Conservation (phyloP, 1,284 basidiomycete genomes). For the Cerioporus squamosus region DNA sequence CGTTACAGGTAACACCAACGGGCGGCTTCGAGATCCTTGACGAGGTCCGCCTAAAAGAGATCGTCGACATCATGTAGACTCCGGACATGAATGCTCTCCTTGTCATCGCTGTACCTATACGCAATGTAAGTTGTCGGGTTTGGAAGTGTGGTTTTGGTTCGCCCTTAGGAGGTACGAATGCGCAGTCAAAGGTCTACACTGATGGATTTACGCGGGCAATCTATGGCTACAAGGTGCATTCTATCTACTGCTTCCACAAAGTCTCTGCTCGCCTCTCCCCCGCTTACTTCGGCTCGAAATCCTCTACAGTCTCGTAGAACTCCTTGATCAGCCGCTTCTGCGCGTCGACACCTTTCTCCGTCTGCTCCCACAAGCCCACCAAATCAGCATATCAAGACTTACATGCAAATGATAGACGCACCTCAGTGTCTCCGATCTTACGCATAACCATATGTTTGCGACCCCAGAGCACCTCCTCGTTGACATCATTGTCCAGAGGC, state of each 20-base stretch:
- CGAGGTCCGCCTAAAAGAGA: slow-evolving; percentile 75
- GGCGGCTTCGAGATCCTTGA: slow-evolving; percentile 86
- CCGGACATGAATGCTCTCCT: slow-evolving; percentile 12
- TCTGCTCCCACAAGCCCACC: slow-evolving; percentile 36
- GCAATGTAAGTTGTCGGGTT: slow-evolving; percentile 18
- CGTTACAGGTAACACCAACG: slow-evolving; percentile 66
- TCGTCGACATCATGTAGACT: slow-evolving; percentile 79
- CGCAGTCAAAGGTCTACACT: background rate
- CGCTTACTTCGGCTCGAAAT: slow-evolving; percentile 52
- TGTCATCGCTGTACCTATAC: slow-evolving; percentile 16
- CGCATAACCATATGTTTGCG: slow-evolving; percentile 88
- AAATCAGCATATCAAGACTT: background rate
- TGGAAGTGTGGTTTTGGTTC: background rate
- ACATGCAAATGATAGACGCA: slow-evolving; percentile 34
- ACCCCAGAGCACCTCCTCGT: slow-evolving; percentile 76
- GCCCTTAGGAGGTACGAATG: background rate
- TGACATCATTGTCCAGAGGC: slow-evolving; percentile 55
- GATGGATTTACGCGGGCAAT: background rate
- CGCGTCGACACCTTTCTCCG: slow-evolving; percentile 68
- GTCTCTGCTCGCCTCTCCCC: background rate
- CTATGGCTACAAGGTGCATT: background rate
- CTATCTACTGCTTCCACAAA: background rate
- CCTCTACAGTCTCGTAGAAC: slow-evolving; percentile 84
- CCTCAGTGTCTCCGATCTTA: slow-evolving; percentile 62
- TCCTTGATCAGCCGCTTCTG: slow-evolving; percentile 84